These are phyloP conservation scores for Nepenthes alata DNA, from an alignment of 179 eudicot species.

Conservation along the genomic window DNA sequence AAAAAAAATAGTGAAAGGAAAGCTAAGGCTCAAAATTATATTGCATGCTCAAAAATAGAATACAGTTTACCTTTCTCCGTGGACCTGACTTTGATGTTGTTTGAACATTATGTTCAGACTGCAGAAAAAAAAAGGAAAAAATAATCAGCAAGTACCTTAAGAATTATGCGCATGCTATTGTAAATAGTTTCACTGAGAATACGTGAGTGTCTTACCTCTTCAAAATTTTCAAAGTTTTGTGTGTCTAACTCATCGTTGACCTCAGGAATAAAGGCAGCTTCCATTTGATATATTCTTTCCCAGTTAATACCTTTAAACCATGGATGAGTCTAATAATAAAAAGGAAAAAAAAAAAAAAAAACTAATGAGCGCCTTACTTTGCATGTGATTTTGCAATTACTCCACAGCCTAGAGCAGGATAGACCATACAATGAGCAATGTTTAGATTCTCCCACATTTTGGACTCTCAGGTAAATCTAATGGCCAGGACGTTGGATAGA, in stretches of 20 bases:
- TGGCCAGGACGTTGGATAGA: too few species aligned
- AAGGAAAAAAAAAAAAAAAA: conserved; percentile 2
- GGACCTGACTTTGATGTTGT: conserved; percentile 60
- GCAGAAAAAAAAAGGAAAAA: conserved; percentile 1
- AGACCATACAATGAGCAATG: conserved; percentile 2
- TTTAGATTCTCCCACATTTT: too few species aligned
- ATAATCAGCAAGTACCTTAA: background rate
- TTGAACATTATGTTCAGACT: conserved; percentile 42
- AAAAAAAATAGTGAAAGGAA: too few species aligned
- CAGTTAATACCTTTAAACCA: conserved; percentile 70
- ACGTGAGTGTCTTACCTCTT: conserved; percentile 37
- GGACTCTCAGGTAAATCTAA: too few species aligned
- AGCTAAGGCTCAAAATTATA: too few species aligned
- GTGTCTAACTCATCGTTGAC: conserved; percentile 84
- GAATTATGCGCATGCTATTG: too few species aligned
- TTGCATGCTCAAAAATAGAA: too few species aligned
- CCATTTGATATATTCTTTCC: conserved; percentile 60
- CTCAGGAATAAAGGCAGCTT: conserved; percentile 84
- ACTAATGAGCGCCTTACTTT: background rate
- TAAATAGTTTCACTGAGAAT: background rate
- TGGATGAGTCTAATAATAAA: conserved; percentile 45
- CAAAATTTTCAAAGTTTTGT: conserved; percentile 79
- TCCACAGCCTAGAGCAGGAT: too few species aligned
- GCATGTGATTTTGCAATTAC: too few species aligned
- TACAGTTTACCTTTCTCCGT: conserved; percentile 59